Evolutionary conservation across 352 stramenopile species (phyloP).

Genomic region (Bremia lactucae): DNA sequence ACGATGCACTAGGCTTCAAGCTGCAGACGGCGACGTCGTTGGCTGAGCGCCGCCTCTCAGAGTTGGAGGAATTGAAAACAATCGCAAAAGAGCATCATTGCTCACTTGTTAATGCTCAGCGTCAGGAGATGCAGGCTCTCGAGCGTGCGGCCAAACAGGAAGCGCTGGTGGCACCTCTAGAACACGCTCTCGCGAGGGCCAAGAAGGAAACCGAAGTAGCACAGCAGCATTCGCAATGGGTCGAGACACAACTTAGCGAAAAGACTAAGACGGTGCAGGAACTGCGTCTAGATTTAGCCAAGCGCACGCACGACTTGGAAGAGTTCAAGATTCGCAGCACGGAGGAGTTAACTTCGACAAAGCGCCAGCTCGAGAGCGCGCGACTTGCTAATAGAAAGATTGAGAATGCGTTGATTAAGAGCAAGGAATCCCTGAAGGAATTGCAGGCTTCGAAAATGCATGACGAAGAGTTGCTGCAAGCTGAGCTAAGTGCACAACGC

Average conservation of each 20-base stretch:
- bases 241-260: constrained; percentile 49
- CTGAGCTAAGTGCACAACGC: constrained; percentile 54
- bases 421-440: constrained; percentile 63
- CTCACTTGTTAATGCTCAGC: constrained; percentile 42
- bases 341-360: constrained; percentile 37
- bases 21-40: constrained; percentile 34
- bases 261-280: constrained; percentile 57
- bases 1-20: constrained; percentile 44
- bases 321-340: constrained; percentile 39
- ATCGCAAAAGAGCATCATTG: constrained; percentile 45
- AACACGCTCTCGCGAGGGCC: constrained; percentile 31
- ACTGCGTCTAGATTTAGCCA: constrained; percentile 42
- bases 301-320: constrained; percentile 44
- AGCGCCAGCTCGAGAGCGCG: constrained; percentile 47
- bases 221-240: constrained; percentile 55
- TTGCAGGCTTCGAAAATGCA: constrained; percentile 46
- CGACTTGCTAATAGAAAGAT: constrained; percentile 56
- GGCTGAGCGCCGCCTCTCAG: constrained; percentile 45
- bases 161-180: constrained; percentile 45
- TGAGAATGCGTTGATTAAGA: constrained; percentile 45
- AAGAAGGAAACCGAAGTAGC: constrained; percentile 40
- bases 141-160: constrained; percentile 49
- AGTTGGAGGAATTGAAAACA: constrained; percentile 51
- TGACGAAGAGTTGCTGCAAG: constrained; percentile 51
- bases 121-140: constrained; percentile 52